Evolutionary conservation across 1,284 basidiomycete species (phyloP).

Genomic region (Phellopilus nigrolimitatus): DNA sequence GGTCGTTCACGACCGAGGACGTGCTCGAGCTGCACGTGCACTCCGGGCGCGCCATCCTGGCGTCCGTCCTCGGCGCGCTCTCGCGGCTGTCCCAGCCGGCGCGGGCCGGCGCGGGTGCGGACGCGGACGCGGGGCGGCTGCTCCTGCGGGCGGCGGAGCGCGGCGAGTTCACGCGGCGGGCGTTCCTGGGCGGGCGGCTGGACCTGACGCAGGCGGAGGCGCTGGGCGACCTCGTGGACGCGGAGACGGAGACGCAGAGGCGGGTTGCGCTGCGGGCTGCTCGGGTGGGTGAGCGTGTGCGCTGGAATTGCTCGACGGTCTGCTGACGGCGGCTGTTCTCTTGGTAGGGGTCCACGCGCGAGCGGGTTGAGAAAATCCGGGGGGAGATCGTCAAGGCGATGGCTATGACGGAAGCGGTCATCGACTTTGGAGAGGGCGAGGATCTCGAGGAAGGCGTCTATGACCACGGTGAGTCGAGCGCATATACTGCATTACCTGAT

Average conservation of each 20-base stretch:
- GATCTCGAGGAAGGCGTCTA: constrained; percentile 77
- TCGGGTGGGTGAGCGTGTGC: constrained; percentile 46
- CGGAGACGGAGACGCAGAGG: constrained; percentile 80
- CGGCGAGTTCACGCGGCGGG: constrained; percentile 85
- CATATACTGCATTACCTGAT: background rate
- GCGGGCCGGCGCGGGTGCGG: background rate
- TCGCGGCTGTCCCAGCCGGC: constrained; percentile 29
- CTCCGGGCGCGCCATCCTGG: constrained; percentile 77
- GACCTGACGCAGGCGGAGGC: constrained; percentile 86
- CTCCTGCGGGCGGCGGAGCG: constrained; percentile 72
- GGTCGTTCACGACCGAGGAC: constrained; percentile 78
- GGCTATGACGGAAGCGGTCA: constrained; percentile 78
- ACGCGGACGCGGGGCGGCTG: constrained; percentile 26
- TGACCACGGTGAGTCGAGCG: constrained; percentile 45
- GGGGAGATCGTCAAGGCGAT: constrained; percentile 63
- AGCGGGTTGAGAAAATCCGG: constrained; percentile 60
- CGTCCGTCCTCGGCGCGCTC: constrained; percentile 62
- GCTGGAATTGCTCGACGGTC: too few species aligned
- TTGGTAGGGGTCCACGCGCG: constrained; percentile 59
- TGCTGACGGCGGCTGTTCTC: too few species aligned
- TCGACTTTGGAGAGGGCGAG: constrained; percentile 89
- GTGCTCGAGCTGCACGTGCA: constrained; percentile 86
- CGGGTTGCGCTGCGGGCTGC: constrained; percentile 66
- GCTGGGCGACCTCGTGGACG: constrained; percentile 76
- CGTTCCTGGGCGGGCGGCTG: constrained; percentile 72